Evolutionary conservation across 208 protist species (phyloP), one percentile per base, ranked within the genome.

Genomic region (Leishmania amazonensis): DNA sequence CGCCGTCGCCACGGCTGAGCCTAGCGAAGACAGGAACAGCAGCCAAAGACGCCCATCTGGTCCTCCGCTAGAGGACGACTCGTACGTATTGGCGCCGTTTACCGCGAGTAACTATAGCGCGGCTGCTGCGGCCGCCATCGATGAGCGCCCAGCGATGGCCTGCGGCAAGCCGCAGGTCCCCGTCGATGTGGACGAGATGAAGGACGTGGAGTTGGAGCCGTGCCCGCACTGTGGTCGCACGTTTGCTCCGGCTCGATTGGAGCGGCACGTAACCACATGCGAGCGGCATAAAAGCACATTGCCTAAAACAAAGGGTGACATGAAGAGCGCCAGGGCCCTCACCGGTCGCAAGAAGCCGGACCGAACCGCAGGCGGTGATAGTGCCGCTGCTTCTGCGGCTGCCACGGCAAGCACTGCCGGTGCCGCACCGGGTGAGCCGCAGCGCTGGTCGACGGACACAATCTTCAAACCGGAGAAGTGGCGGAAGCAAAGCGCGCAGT

Each of bases 161-260:
- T 83, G 67, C 53, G 79, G 81, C 72, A 84, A 40, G 79, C 81
- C 64, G 67, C 80, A 67, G 74, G n/a, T 78, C 42, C 75, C 81
- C 1, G 74, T 60, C 24, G 78, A 45, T 0, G 72, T 57, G 54
- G 76, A 79, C 6, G 73, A 77, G 62, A 81, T 54, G 81, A 76
- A 81, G 60, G 86, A 92, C 24, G 80, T 90, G 49, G 42, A 54
- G 74, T 84, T 95, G n/a, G 85, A 80, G 81, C 87, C 89, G 35
- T 97, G 94, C 77, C 89, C 90, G 11, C 81, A 92, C 80, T 97
- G 94, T 76, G 91, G 91, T 67, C 90, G 94, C 72, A 91, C 84
- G 19, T 97, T 96, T 76, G 89, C 90, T 1, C 53, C 84, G 3
- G 87, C 87, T 38, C 88, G 90, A 0, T 83, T 95, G 54, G 83